Base-by-base conservation (phyloP, 805 yeast genomes). In the Nakazawaea siamensis region DNA sequence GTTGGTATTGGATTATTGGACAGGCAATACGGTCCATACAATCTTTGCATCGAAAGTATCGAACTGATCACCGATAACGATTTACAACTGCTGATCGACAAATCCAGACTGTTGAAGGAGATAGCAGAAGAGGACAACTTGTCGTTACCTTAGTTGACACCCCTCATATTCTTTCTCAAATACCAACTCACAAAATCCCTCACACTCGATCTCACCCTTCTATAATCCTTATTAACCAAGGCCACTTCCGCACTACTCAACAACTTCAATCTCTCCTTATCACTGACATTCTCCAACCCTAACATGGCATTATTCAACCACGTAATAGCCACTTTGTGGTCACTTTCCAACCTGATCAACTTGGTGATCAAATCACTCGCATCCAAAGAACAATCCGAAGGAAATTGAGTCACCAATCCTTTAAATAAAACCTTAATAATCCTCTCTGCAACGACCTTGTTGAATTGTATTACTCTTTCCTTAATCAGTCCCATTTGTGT, bases 111-210 rank as follows among this genome's bases (percentile, higher is more conserved):
- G 33, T 48, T 71, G 11, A 50, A 55, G 24, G 54, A 53, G n/a
- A n/a, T n/a, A n/a, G n/a, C n/a, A n/a, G n/a, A n/a, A n/a, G n/a
- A n/a, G n/a, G n/a, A n/a, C n/a, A n/a, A n/a, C n/a, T n/a, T n/a
- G n/a, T n/a, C n/a, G n/a, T n/a, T n/a, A n/a, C n/a, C n/a, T n/a
- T n/a, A n/a, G n/a, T n/a, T n/a, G n/a, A n/a, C n/a, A n/a, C n/a
- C 21, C 21, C 40, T 67, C 16, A 84, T 70, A 47, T 84, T 81
- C 52, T 85, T 80, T 46, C 95, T 65, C 21, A 79, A 60, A 57
- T 85, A 87, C 92, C 95, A 83, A 36, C 68, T 74, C 26, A 84
- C 74, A 51, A 88, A 90, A 51, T 81, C 90, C 48, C 76, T 73
- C 35, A 88, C 61, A 29, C 82, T 68, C 3, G 75, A 63, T 47